Conservation (phyloP, 208 protist genomes). For the Crithidia expoeki region DNA sequence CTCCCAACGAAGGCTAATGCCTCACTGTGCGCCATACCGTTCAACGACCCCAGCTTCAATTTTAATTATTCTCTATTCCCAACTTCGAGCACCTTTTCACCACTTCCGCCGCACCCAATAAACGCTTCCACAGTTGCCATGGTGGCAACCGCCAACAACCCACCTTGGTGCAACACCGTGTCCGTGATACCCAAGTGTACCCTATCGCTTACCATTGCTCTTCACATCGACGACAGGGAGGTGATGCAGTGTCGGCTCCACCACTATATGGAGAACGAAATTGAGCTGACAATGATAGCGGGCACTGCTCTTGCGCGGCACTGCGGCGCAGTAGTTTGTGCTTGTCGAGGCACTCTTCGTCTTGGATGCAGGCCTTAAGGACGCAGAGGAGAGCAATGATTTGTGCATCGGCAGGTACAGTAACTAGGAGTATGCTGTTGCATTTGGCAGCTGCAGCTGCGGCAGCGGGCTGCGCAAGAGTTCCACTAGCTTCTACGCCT, state of each 20-base stretch:
- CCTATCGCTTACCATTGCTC: slow-evolving; percentile 16
- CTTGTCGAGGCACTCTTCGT: not conserved
- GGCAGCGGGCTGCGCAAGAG: not conserved
- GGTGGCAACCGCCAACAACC: not conserved
- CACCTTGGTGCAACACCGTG: slow-evolving; percentile 20
- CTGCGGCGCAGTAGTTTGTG: not conserved
- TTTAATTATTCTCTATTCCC: too few species aligned
- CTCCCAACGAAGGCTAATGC: too few species aligned
- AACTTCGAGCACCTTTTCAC: too few species aligned
- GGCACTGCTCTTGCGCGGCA: not conserved
- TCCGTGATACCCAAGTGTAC: slow-evolving; percentile 23
- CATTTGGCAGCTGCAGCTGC: not conserved
- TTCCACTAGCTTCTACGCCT: not conserved
- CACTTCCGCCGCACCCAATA: too few species aligned
- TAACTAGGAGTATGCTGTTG: not conserved
- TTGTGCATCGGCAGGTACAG: not conserved
- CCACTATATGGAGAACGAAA: slow-evolving; percentile 8
- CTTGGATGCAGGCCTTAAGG: not conserved
- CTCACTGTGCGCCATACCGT: too few species aligned
- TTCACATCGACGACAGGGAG: slow-evolving; percentile 18
- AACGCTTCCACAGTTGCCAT: not conserved
- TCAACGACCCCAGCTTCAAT: too few species aligned
- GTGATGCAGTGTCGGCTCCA: slow-evolving; percentile 5
- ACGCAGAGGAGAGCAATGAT: not conserved
- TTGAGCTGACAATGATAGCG: not conserved